Evolutionary conservation across 2,329 filamentous ascomycete genomes (phyloP), one percentile per base, ranked within the genome.

Genomic region (Xylaria polymorpha): DNA sequence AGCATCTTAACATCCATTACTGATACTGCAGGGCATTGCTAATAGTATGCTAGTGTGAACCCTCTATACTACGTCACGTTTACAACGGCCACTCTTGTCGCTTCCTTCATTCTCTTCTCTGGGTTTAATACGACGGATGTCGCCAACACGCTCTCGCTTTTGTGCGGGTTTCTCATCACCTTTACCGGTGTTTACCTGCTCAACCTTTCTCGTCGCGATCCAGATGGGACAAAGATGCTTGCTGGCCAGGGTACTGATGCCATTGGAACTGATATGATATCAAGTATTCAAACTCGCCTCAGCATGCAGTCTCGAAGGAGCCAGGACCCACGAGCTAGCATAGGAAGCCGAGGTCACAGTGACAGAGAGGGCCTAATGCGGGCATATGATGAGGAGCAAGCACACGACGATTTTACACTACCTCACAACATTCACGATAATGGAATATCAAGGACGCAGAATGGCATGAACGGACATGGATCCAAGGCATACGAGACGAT

Each of bases 21-120:
- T 25, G 35, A 41, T 25, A 55, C 51, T 64, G 25, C 25, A 8
- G 57, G 66, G 29, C n/a, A 55, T 56, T 41, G 46, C 77, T 82
- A 72, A 83, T 74, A 48, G 63, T 8, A 22, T 20, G 51, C 15
- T 75, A 97, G 94, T 78, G 94, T 98, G 65, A 98, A 98, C 79
- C 94, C 94, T 7, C 87, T 98, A 32, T 98, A 98, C 85, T 98
- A 98, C 81, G 95, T 98, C 62, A 97, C 94, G 2, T 98, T 98
- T 80, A 98, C 95, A 2, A 98, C 95, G 0, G 94, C 92, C 70
- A 98, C 95, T 8, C 90, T 98, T 50, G 92, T 93, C 80, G 95
- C 95, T 66, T 98, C 95, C 1, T 98, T 98, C 80, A 97, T 98
- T 77, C 91, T 98, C 61, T 98, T 97, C 84, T 90, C 90, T 75